Base-by-base conservation (phyloP, 2,329 filamentous ascomycete genomes). In the Gaeumannomyces sp. region DNA sequence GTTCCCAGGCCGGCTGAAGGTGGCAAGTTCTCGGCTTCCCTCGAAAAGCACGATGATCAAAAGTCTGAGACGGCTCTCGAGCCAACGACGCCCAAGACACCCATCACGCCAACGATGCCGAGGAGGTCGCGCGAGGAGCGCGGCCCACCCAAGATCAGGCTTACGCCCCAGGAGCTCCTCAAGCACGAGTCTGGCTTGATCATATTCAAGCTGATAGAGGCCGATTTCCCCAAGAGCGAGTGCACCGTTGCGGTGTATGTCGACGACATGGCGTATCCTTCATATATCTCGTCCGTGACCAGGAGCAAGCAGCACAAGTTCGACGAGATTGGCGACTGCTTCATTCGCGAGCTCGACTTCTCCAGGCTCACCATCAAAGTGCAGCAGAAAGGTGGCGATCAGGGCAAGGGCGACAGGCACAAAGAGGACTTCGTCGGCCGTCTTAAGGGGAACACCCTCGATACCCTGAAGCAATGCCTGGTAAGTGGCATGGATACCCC, bases 331-430 rank as follows among this genome's bases (percentile, higher is more conserved):
- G 93, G 94, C 61, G 95, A 99, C 76, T 95, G 93, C 64, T 93
- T 99, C 77, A 91, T 99, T 66, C 92, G 95, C 67, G 95, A 99
- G 76, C 83, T 99, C n/a, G 96, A 99, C 69, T 93, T 97, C 71
- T 99, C 95, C 3, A 91, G 90, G 69, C 87, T 99, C 66, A 98
- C 93, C 0, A 83, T 99, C 68, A 91, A 93, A 65, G 83, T 97
- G 61, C 88, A 92, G 59, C 90, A 94, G 72, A 92, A 93, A 74
- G 83, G 86, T 22, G 90, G 96, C 69, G 86, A 85, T 71, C 88
- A 89, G 68, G 87, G 88, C 28, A 86, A 90, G 61, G 88, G 83
- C 63, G 85, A 90, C 65, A 85, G 89, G 63, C 89, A 96, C 59
- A 82, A 92, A 57, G 82, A 92, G 68, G 87, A 90, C 35, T 83